These are phyloP conservation scores for Astrothelium subdiscretum DNA, from an alignment of 495 filamentous ascomycete genomes.

Conservation along the genomic window DNA sequence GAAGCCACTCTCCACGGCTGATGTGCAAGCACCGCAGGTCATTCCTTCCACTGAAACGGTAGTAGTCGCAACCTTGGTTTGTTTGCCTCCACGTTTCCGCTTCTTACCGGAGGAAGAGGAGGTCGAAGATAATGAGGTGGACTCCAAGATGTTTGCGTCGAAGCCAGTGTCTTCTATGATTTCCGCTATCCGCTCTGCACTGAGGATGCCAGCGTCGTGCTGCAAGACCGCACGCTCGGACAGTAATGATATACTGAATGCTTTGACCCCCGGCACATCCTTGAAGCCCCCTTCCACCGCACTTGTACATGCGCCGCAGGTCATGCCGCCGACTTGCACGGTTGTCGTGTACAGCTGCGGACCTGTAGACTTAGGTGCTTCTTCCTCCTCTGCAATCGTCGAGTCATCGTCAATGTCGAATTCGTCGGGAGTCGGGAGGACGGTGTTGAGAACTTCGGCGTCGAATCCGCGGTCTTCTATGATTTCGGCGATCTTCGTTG, in stretches of 20 bases:
- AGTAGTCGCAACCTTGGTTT: constrained; percentile 44
- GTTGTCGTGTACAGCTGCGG: constrained; percentile 54
- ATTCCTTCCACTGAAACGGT: constrained; percentile 84
- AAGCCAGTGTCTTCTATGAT: constrained; percentile 36
- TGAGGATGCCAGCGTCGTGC: constrained; percentile 32
- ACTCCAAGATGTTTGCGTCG: constrained; percentile 32
- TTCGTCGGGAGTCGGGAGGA: constrained; percentile 35
- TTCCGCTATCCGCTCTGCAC: constrained; percentile 65
- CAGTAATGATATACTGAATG: constrained; percentile 35
- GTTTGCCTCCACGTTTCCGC: constrained; percentile 10
- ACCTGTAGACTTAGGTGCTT: constrained; percentile 14
- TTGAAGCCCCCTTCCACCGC: constrained; percentile 76
- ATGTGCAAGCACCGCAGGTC: constrained; percentile 94
- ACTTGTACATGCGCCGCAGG: constrained; percentile 87
- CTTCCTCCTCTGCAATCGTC: constrained; percentile 19
- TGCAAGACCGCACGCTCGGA: constrained; percentile 49
- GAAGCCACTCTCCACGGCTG: constrained; percentile 78
- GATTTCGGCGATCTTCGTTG: constrained; percentile 64
- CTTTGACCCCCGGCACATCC: constrained; percentile 31
- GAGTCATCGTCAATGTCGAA: constrained; percentile 19
- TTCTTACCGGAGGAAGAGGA: constrained; percentile 5
- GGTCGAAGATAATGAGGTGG: constrained; percentile 12
- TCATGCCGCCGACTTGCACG: constrained; percentile 91
- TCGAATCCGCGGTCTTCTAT: constrained; percentile 95
- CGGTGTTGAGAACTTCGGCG: constrained; percentile 77